Conservation (phyloP, 495 filamentous ascomycete genomes). For the Lepraria neglecta region DNA sequence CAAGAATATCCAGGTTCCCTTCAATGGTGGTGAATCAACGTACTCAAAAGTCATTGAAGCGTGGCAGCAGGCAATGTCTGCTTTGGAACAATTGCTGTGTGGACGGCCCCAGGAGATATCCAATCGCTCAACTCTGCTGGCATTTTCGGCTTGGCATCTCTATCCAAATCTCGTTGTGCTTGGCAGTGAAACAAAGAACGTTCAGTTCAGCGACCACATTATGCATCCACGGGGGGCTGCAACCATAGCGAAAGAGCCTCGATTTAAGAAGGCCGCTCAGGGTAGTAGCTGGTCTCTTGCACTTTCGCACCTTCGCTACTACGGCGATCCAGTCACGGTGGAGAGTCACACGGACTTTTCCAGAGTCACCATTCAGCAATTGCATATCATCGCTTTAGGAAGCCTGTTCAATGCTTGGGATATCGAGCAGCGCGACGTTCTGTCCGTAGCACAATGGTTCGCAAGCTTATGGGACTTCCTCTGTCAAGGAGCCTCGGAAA, state of each 20-base stretch:
- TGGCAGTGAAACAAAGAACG: conserved; percentile 3
- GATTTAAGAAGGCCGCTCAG: neutral
- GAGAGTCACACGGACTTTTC: conserved; percentile 16
- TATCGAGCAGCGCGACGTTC: conserved; percentile 1
- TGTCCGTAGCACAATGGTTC: conserved; percentile 8
- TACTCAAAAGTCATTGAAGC: conserved; percentile 20
- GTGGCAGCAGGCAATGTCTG: conserved; percentile 23
- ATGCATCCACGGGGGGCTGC: conserved; percentile 5
- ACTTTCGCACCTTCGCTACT: conserved; percentile 33
- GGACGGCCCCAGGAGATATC: conserved; percentile 28
- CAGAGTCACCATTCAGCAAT: conserved; percentile 11
- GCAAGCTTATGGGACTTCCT: conserved; percentile 4
- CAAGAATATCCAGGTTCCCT: conserved; percentile 15
- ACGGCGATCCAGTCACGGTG: conserved; percentile 28
- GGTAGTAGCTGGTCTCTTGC: conserved; percentile 31
- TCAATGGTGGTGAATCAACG: conserved; percentile 2
- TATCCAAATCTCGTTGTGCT: conserved; percentile 36
- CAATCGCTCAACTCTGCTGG: conserved; percentile 29
- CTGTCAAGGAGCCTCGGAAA: neutral
- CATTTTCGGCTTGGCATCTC: conserved; percentile 36
- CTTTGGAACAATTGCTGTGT: conserved; percentile 28
- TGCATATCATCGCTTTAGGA: conserved; percentile 16
- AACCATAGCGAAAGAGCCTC: neutral
- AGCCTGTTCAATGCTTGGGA: conserved; percentile 10
- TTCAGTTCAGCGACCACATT: conserved; percentile 25